phyloP scores from a whole-genome alignment of 163 green algal species.

The Trebouxiophyceae sp. region DNA sequence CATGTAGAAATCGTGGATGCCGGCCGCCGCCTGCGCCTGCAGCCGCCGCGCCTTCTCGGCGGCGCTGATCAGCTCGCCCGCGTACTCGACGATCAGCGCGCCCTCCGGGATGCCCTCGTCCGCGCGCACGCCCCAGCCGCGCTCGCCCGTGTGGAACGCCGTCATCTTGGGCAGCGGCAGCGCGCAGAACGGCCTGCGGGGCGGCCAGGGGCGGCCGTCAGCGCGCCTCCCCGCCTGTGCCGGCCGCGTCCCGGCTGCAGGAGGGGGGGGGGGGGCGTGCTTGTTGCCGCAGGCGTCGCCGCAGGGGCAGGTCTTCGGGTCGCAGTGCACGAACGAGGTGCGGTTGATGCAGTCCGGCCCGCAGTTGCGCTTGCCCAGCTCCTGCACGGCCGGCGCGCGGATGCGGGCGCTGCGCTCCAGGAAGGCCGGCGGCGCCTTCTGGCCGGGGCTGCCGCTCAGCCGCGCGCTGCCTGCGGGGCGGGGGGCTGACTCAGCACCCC shows the following conservation, averaged over 20 bases:
- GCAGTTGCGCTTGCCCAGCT: conserved; percentile 25
- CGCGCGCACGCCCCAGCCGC: conserved; percentile 75
- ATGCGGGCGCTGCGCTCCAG: too few species aligned
- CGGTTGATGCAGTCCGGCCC: conserved; percentile 71
- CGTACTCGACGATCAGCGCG: conserved; percentile 86
- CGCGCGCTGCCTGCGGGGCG: too few species aligned
- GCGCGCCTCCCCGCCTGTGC: not conserved
- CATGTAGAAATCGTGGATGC: conserved; percentile 82
- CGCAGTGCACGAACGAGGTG: conserved; percentile 69
- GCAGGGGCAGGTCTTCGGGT: conserved; percentile 67
- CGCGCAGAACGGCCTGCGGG: conserved; percentile 60
- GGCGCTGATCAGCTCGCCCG: conserved; percentile 42
- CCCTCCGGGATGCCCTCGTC: conserved; percentile 39
- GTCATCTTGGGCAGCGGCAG: conserved; percentile 53
- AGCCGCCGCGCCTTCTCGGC: conserved; percentile 31
- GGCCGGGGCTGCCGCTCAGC: too few species aligned
- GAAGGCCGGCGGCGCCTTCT: too few species aligned
- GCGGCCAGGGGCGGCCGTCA: not conserved
- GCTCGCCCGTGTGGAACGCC: conserved; percentile 69
- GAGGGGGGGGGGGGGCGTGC: not conserved
- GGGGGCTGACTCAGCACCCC: too few species aligned
- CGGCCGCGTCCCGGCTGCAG: too few species aligned
- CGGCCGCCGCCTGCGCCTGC: conserved; percentile 31
- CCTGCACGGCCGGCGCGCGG: not conserved
- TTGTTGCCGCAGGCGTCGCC: conserved; percentile 71